A percentile compares a stretch with the other conserved stretches of the same genome.
These are phyloP conservation scores for Cichorium intybus DNA, from an alignment of 140 eudicot species.

Conservation along the genomic window DNA sequence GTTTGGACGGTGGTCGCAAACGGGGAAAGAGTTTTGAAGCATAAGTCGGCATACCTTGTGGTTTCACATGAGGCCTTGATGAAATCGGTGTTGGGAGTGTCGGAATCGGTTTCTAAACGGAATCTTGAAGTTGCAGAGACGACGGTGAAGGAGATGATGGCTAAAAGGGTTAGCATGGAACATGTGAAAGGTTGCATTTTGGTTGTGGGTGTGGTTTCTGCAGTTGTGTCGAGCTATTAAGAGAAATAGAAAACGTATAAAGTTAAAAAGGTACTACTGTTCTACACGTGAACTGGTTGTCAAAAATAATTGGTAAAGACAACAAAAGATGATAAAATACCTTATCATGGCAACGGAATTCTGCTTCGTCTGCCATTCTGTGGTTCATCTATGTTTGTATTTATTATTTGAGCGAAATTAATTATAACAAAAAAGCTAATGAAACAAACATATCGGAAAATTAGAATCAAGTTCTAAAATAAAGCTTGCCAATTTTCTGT, in stretches of 20 bases:
- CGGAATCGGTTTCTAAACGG: not conserved
- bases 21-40: slow-evolving; percentile 34
- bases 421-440: not conserved
- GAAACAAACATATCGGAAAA: not conserved
- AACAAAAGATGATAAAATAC: slow-evolving; percentile 28
- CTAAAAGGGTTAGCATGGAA: slow-evolving; percentile 13
- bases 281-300: slow-evolving; percentile 39
- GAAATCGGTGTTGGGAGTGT: slow-evolving; percentile 19
- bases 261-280: slow-evolving; percentile 26
- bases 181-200: slow-evolving; percentile 38
- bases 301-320: slow-evolving; percentile 30
- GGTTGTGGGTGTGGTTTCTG: slow-evolving; percentile 12
- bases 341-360: slow-evolving; percentile 29
- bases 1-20: slow-evolving; percentile 22
- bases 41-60: slow-evolving; percentile 33
- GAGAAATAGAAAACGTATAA: not conserved
- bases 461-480: not conserved
- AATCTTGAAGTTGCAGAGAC: slow-evolving; percentile 12
- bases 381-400: not conserved
- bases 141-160: slow-evolving; percentile 8
- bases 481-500: not conserved
- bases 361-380: slow-evolving; percentile 20
- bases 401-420: not conserved
- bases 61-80: slow-evolving; percentile 37
- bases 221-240: not conserved